A percentile compares a stretch with the other conserved stretches of the same genome.
Evolutionary conservation across 2,329 filamentous ascomycete species (phyloP).

Genomic region (Ramularia endophylla): DNA sequence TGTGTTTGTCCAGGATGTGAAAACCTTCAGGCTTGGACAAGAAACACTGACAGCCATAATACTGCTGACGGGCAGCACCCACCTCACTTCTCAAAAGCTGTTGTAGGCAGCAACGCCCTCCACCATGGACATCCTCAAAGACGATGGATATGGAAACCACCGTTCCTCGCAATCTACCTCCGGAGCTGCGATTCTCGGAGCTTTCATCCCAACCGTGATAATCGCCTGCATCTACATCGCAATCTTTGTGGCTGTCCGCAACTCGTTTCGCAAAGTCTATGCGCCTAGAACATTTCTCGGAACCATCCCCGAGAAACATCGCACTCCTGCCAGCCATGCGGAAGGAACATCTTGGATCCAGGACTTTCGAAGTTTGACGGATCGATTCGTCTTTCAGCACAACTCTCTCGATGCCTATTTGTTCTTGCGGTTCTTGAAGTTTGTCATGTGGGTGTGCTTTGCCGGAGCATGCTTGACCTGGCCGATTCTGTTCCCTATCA

Average conservation of each 20-base stretch:
- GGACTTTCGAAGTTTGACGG: constrained; percentile 39
- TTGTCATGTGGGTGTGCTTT: constrained; percentile 38
- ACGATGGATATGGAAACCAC: constrained; percentile 21
- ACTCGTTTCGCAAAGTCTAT: constrained; percentile 28
- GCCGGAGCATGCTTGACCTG: constrained; percentile 40
- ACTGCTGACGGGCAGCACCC: too few species aligned
- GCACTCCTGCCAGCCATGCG: constrained; percentile 24
- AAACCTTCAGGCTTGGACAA: too few species aligned
- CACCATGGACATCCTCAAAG: constrained; percentile 12
- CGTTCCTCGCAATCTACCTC: constrained; percentile 24
- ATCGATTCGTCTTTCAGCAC: constrained; percentile 43
- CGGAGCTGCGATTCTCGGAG: constrained; percentile 26
- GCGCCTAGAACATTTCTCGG: constrained; percentile 30
- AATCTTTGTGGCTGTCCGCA: constrained; percentile 26
- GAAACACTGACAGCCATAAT: too few species aligned
- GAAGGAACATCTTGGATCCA: constrained; percentile 41
- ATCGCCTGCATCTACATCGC: constrained; percentile 26
- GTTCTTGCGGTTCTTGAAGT: constrained; percentile 43
- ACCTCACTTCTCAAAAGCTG: too few species aligned
- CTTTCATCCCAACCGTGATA: constrained; percentile 29
- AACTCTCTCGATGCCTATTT: constrained; percentile 46
- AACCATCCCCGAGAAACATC: constrained; percentile 28
- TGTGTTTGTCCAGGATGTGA: too few species aligned
- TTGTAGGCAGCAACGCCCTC: too few species aligned
- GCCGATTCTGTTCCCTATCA: constrained; percentile 44